A percentile compares a stretch with the other conserved stretches of the same genome.
Conservation (phyloP, 805 yeast species). For the Ogataea dorogensis region DNA sequence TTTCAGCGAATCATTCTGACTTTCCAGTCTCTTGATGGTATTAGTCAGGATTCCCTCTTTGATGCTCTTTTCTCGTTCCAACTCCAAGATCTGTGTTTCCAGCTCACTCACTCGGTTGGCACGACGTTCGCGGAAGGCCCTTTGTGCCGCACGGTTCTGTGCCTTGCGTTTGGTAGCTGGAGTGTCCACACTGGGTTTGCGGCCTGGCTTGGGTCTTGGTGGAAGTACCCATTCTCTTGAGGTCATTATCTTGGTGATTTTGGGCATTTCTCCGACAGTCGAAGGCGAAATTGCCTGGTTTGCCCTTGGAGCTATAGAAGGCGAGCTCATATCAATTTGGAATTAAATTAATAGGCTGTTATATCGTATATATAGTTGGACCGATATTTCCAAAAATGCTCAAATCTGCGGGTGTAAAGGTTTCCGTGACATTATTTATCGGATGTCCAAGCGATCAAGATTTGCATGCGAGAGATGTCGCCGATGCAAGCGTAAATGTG, state of each 20-base stretch:
- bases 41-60: slow-evolving; percentile 55
- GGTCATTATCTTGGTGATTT: slow-evolving; percentile 52
- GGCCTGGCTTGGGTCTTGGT: slow-evolving; percentile 60
- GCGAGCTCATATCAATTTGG: slow-evolving; percentile 19
- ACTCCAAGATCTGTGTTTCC: slow-evolving; percentile 63
- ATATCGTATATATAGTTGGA: slow-evolving; percentile 7
- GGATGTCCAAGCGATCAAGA: slow-evolving; percentile 11
- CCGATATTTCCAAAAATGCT: slow-evolving; percentile 10
- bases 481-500: slow-evolving; percentile 24
- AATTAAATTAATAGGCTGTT: slow-evolving; percentile 3
- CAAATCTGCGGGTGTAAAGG: slow-evolving; percentile 6
- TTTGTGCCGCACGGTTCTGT: slow-evolving; percentile 90
- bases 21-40: slow-evolving; percentile 48
- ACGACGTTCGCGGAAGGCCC: slow-evolving; percentile 85
- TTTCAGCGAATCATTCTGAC: slow-evolving; percentile 44
- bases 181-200: slow-evolving; percentile 53
- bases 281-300: slow-evolving; percentile 20
- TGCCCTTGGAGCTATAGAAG: slow-evolving; percentile 25
- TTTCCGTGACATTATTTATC: no score
- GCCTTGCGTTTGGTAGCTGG: slow-evolving; percentile 87
- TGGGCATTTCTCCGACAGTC: slow-evolving; percentile 15
- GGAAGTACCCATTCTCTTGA: slow-evolving; percentile 61
- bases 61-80: slow-evolving; percentile 63
- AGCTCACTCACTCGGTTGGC: slow-evolving; percentile 79
- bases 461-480: slow-evolving; percentile 25